Evolutionary conservation across 2,329 filamentous ascomycete genomes (phyloP).

Genomic region (Apiospora malaysiana): DNA sequence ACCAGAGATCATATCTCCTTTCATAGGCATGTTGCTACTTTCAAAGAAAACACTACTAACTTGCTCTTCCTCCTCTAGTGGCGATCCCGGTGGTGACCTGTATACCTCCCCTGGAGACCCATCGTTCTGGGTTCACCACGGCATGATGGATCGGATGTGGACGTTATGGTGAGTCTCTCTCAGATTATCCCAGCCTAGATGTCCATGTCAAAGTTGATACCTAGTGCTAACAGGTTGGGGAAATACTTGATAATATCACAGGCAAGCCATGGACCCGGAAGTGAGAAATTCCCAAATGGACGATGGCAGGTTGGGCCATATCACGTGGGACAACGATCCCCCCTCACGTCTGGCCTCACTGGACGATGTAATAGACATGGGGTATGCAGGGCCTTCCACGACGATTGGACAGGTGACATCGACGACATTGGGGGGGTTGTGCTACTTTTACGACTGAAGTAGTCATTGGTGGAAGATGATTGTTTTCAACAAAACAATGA

Average conservation of each 20-base stretch:
- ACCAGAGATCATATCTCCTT: not conserved
- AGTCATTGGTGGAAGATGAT: too few relatives aligned
- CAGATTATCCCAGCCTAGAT: too few relatives aligned
- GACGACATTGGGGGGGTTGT: not conserved
- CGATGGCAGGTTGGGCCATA: conserved; percentile 30
- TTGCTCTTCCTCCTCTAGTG: conserved; percentile 32
- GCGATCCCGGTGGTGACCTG: conserved; percentile 30
- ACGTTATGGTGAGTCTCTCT: not conserved
- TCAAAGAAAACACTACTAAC: not conserved
- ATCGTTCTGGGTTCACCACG: conserved; percentile 35
- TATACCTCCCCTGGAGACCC: conserved; percentile 35
- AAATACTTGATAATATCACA: not conserved
- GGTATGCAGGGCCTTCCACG: not conserved
- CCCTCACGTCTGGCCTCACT: conserved; percentile 33
- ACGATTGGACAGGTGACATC: not conserved
- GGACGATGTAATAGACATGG: conserved; percentile 32
- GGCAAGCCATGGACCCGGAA: not conserved
- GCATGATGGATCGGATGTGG: conserved; percentile 34
- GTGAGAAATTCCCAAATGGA: not conserved
- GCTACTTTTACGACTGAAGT: not conserved
- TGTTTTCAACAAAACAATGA: too few relatives aligned
- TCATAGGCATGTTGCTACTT: not conserved
- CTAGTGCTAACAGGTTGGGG: conserved; percentile 32
- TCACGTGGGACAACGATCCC: conserved; percentile 35
- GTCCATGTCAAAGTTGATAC: not conserved